Evolutionary conservation across 164 flowering plant species (phyloP).

Genomic region (Pachysandra terminalis): DNA sequence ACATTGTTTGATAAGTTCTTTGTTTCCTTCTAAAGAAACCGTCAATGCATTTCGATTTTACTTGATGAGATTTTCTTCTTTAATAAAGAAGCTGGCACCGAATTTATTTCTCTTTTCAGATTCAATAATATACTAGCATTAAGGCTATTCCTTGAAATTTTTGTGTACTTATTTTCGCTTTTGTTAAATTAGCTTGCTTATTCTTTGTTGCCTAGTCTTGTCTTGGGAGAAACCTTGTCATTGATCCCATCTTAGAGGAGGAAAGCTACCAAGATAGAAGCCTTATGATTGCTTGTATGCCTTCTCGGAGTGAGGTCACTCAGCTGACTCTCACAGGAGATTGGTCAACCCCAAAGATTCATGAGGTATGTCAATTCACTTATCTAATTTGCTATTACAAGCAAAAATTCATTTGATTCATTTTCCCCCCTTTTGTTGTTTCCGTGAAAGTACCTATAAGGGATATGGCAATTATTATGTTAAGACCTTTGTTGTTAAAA

Average conservation of each 20-base stretch:
- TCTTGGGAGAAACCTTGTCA: conserved; percentile 66
- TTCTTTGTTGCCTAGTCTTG: conserved; percentile 48
- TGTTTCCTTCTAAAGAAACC: too few species aligned
- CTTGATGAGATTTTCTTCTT: too few species aligned
- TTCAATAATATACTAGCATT: too few species aligned
- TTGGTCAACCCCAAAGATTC: conserved; percentile 80
- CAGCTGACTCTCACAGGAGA: conserved; percentile 85
- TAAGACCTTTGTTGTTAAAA: too few species aligned
- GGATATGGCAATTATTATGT: background rate
- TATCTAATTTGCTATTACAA: background rate
- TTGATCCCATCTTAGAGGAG: conserved; percentile 88
- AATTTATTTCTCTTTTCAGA: background rate
- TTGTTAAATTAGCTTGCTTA: conserved; percentile 1
- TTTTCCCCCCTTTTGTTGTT: background rate
- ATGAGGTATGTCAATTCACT: conserved; percentile 54
- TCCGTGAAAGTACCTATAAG: background rate
- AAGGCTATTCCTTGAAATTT: background rate
- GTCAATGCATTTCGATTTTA: too few species aligned
- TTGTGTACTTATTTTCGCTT: background rate
- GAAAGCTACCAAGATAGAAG: conserved; percentile 88
- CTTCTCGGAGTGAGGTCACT: conserved; percentile 91
- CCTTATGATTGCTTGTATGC: conserved; percentile 81
- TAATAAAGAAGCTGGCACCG: too few species aligned
- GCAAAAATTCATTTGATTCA: background rate
- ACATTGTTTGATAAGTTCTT: too few species aligned